Percentiles rank a stretch among this genome's conserved stretches.
phyloP scores from a whole-genome alignment of 2,329 filamentous ascomycete species.

The Penicillium oxalicum region DNA sequence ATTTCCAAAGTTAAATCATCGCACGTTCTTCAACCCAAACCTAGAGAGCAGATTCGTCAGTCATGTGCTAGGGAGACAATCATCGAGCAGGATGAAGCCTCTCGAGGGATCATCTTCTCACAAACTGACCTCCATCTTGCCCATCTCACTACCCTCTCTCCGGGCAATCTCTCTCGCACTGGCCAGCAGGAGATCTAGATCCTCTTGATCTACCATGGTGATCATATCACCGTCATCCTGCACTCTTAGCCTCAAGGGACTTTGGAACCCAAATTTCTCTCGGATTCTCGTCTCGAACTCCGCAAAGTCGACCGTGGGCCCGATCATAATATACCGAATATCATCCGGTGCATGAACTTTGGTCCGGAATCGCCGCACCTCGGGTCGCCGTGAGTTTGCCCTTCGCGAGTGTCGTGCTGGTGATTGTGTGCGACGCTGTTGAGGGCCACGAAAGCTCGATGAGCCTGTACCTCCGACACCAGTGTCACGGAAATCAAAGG shows the following conservation, averaged over 20 bases:
- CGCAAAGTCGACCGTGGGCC: slow-evolving; percentile 63
- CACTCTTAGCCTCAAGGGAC: slow-evolving; percentile 70
- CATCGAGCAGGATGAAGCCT: background rate
- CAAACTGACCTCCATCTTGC: slow-evolving; percentile 83
- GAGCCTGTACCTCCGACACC: slow-evolving; percentile 23
- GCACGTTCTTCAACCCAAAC: slow-evolving; percentile 39
- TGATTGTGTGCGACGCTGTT: slow-evolving; percentile 26
- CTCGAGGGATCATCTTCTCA: no score
- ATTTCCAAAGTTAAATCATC: slow-evolving; percentile 16
- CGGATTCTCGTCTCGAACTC: slow-evolving; percentile 74
- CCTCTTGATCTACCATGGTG: slow-evolving; percentile 93
- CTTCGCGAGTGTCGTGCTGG: slow-evolving; percentile 24
- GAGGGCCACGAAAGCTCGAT: slow-evolving; percentile 21
- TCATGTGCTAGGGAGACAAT: no score
- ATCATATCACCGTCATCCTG: slow-evolving; percentile 94
- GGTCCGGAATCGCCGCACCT: slow-evolving; percentile 73
- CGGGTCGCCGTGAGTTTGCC: slow-evolving; percentile 44
- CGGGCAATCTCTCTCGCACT: slow-evolving; percentile 61
- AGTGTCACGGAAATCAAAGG: slow-evolving; percentile 70
- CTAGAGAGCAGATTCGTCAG: slow-evolving; percentile 20
- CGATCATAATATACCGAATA: slow-evolving; percentile 86
- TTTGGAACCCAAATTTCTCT: slow-evolving; percentile 72
- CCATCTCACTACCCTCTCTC: slow-evolving; percentile 72
- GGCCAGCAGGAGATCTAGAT: slow-evolving; percentile 80
- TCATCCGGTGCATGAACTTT: slow-evolving; percentile 85